Evolutionary conservation across 1,139 yeast species (phyloP).

Genomic region (Scheffersomyces parashehatae): DNA sequence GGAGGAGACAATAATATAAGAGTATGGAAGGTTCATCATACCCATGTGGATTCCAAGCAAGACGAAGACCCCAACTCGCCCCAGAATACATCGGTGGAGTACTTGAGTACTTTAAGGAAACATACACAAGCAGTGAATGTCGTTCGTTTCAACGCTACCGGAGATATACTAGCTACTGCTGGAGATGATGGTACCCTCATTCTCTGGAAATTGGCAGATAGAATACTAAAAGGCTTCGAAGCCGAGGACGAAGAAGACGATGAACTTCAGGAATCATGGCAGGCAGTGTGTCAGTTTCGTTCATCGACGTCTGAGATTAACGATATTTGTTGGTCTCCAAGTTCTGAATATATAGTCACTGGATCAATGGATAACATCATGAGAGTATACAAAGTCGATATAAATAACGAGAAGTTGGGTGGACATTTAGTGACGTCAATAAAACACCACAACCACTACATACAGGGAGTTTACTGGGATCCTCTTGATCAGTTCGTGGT

Average conservation of each 20-base stretch:
- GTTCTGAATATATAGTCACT: constrained; percentile 68
- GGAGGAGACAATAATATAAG: constrained; percentile 94
- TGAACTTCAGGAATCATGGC: constrained; percentile 75
- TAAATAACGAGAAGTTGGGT: constrained; percentile 18
- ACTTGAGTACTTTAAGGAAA: constrained; percentile 73
- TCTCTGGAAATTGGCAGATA: constrained; percentile 69
- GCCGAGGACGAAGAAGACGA: constrained; percentile 45
- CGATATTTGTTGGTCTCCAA: constrained; percentile 92
- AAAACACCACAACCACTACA: constrained; percentile 80
- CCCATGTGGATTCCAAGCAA: constrained; percentile 3
- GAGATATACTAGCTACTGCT: constrained; percentile 76
- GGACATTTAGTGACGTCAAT: constrained; percentile 65
- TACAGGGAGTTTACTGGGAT: constrained; percentile 97
- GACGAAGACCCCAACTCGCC: constrained; percentile 2
- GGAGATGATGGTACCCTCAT: constrained; percentile 93
- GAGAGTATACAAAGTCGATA: constrained; percentile 57
- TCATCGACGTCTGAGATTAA: constrained; percentile 76
- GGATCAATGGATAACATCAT: constrained; percentile 91
- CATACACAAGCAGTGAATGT: constrained; percentile 95
- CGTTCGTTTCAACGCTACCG: constrained; percentile 74
- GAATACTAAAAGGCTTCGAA: constrained; percentile 57
- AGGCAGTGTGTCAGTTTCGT: constrained; percentile 53
- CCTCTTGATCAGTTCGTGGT: constrained; percentile 75
- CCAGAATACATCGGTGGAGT: constrained; percentile 45
- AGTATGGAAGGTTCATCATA: constrained; percentile 46